phyloP scores from a whole-genome alignment of 306 rosid genomes.

The Oxytropis ochrocephala region DNA sequence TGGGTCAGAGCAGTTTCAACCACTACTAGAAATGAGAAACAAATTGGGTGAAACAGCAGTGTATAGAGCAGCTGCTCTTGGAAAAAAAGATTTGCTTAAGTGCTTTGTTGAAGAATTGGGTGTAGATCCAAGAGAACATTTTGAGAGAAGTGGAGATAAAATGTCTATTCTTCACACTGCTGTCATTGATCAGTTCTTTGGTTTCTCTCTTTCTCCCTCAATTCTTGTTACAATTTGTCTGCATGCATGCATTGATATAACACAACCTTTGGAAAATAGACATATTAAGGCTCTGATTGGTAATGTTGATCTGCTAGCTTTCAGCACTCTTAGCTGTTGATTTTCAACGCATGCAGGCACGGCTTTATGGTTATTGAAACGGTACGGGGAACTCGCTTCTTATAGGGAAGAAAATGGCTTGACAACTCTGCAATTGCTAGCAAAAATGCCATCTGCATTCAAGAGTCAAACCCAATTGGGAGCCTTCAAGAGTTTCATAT shows the following conservation, averaged over 20 bases:
- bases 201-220: neutral
- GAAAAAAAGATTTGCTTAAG: slow-evolving; percentile 8
- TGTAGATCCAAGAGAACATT: neutral
- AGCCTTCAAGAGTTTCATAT: slow-evolving; percentile 15
- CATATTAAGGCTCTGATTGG: too few species aligned
- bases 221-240: too few species aligned
- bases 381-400: neutral
- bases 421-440: slow-evolving; percentile 30
- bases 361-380: slow-evolving; percentile 28
- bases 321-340: neutral
- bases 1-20: neutral
- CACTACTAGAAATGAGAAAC: neutral
- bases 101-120: neutral
- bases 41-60: slow-evolving; percentile 24
- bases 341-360: slow-evolving; percentile 21
- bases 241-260: too few species aligned
- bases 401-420: slow-evolving; percentile 10
- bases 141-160: slow-evolving; percentile 1
- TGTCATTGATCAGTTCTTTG: slow-evolving; percentile 31
- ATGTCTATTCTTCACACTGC: slow-evolving; percentile 38
- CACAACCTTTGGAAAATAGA: too few species aligned
- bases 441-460: slow-evolving; percentile 29
- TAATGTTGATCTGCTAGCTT: too few species aligned
- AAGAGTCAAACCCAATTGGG: slow-evolving; percentile 31
- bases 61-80: slow-evolving; percentile 29